Evolutionary conservation across 2,329 filamentous ascomycete species (phyloP), one percentile per base, ranked within the genome.

Genomic region (Fusarium sp.): DNA sequence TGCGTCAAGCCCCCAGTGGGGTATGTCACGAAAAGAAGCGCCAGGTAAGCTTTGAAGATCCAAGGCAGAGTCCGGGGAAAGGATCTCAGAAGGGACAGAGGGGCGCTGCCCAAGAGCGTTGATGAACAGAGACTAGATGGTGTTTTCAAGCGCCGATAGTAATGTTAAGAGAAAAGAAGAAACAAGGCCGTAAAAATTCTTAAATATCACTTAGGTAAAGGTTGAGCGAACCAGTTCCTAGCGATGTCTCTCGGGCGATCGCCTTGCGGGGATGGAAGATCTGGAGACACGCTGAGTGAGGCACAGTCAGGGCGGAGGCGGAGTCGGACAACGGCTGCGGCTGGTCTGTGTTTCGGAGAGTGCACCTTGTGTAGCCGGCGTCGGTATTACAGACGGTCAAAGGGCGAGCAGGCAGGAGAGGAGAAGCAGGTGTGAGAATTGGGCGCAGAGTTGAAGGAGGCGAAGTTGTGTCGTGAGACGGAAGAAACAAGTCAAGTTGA

Each of bases 201-300:
- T 46, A 57, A 49, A 62, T 56, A 58, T 49, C 22, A 49, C 44
- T 60, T 58, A 64, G 67, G 68, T 57, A 60, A 67, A 40, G 33
- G 61, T 63, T 22, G 36, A 64, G 49, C 36, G 46, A 55, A 24
- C 51, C 57, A 67, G 44, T 66, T 40, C 29, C 56, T 44, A 44
- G 40, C 55, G 35, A 57, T 72, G 57, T 68, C 62, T 74, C 58
- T 72, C 64, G 71, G 71, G 46, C 62, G 67, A 74, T 74, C 58
- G 59, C 53, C 57, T 74, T 57, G 40, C 56, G 57, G 66, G 69
- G 66, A 72, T 66, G 68, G 70, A 67, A 75, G 70, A 68, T 68
- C 51, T 58, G 62, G 62, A 62, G 57, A 53, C 44, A 49, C 60
- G 55, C 40, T 35, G 64, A 73, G 71, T 35, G 64, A 73, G 71